Percentiles rank a stretch among this genome's conserved stretches.
These are phyloP conservation scores for Cladosporium sp. DNA, from an alignment of 2,329 filamentous ascomycete species.

Conservation along the genomic window DNA sequence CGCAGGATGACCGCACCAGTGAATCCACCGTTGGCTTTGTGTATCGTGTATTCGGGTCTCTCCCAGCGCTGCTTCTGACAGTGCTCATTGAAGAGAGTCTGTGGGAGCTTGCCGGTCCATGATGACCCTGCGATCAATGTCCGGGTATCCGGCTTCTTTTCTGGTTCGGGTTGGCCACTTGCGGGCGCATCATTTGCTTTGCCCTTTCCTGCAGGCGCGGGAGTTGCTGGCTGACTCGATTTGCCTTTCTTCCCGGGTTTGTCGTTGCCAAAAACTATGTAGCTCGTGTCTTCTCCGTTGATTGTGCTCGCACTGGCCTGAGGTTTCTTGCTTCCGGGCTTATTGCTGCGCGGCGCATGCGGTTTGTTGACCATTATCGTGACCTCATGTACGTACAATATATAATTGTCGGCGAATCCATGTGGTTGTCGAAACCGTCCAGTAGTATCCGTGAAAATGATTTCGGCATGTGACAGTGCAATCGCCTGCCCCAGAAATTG, in stretches of 20 bases:
- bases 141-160: conserved; percentile 59
- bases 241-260: conserved; percentile 39
- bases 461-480: too few species aligned
- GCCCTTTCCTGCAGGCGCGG: conserved; percentile 16
- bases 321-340: conserved; percentile 31
- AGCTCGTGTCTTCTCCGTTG: conserved; percentile 46
- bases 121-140: conserved; percentile 90
- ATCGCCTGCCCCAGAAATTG: too few species aligned
- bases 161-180: conserved; percentile 29
- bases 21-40: conserved; percentile 29
- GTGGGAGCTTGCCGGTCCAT: conserved; percentile 95
- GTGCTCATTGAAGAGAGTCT: conserved; percentile 89
- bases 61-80: conserved; percentile 97
- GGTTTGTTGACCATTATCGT: conserved; percentile 46
- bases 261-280: conserved; percentile 46
- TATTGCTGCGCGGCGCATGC: conserved; percentile 44
- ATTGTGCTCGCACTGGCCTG: conserved; percentile 27
- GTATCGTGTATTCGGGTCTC: conserved; percentile 82
- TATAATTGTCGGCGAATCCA: too few species aligned
- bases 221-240: conserved; percentile 22
- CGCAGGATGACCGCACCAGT: conserved; percentile 78
- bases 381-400: too few species aligned
- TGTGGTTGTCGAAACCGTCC: too few species aligned
- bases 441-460: too few species aligned
- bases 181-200: conserved; percentile 28